These are phyloP conservation scores for Epichloe elymi DNA, from an alignment of 2,329 filamentous ascomycete species.

Conservation along the genomic window DNA sequence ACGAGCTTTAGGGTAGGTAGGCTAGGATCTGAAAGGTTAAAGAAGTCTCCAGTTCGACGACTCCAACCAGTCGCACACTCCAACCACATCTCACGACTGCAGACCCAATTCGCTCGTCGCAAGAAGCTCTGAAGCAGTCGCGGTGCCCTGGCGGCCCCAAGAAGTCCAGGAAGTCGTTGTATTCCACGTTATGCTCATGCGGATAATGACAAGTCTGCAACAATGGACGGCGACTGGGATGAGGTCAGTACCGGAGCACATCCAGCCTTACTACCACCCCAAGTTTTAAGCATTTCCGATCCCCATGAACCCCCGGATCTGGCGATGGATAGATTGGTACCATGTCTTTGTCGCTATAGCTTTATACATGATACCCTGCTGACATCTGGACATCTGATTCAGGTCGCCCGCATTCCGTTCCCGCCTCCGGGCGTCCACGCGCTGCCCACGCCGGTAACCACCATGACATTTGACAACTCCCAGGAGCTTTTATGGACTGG, in stretches of 20 bases:
- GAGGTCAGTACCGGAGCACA: slow-evolving; percentile 31
- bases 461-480: slow-evolving; percentile 75
- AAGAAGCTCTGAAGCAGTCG: slow-evolving; percentile 4
- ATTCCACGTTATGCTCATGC: slow-evolving; percentile 18
- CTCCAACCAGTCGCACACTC: background rate
- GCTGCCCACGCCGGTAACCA: slow-evolving; percentile 57
- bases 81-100: background rate
- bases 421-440: slow-evolving; percentile 62
- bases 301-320: background rate
- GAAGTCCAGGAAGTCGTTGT: slow-evolving; percentile 1
- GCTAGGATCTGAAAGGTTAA: background rate
- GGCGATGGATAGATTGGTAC: background rate
- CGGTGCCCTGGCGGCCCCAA: slow-evolving; percentile 5
- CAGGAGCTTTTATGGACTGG: slow-evolving; percentile 91
- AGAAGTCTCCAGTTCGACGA: background rate
- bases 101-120: background rate
- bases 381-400: slow-evolving; percentile 5
- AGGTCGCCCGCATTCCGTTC: slow-evolving; percentile 73
- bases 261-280: slow-evolving; percentile 9
- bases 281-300: background rate
- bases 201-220: slow-evolving; percentile 26
- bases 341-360: background rate
- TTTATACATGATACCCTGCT: background rate
- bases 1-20: background rate
- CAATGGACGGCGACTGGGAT: slow-evolving; percentile 57